Percentiles rank a stretch among this genome's conserved stretches.
Conservation (phyloP, 2,329 filamentous ascomycete species). For the Fusarium aywerte region DNA sequence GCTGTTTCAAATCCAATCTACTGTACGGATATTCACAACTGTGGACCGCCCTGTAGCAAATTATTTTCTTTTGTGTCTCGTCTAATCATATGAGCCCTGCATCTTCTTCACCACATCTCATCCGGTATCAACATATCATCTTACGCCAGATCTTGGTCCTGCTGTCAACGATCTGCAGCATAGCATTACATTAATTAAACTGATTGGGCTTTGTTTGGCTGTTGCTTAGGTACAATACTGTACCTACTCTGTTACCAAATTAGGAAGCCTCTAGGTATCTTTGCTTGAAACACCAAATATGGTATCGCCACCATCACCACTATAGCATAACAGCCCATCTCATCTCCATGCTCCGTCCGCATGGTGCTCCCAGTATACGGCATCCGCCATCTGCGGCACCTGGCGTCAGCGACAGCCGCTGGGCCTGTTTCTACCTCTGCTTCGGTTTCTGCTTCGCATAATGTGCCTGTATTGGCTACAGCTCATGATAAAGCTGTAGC, state of each 20-base stretch:
- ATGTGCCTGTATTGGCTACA: slow-evolving; percentile 13
- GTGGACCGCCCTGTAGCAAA: not conserved
- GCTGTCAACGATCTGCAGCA: not conserved
- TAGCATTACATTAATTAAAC: slow-evolving; percentile 8
- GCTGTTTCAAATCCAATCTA: not conserved
- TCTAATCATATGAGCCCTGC: slow-evolving; percentile 36
- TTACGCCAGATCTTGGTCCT: slow-evolving; percentile 19
- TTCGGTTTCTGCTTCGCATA: slow-evolving; percentile 14
- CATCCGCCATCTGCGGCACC: slow-evolving; percentile 45
- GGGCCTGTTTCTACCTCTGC: slow-evolving; percentile 20
- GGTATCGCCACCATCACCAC: slow-evolving; percentile 21
- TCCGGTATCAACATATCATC: slow-evolving; percentile 16
- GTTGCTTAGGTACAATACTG: too few relatives aligned
- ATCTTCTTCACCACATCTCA: slow-evolving; percentile 40
- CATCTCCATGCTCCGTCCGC: slow-evolving; percentile 43
- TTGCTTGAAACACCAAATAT: slow-evolving; percentile 13
- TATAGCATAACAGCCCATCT: slow-evolving; percentile 37
- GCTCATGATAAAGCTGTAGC: not conserved
- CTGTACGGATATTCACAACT: too few relatives aligned
- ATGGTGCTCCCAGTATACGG: slow-evolving; percentile 43
- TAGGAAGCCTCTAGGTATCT: slow-evolving; percentile 15
- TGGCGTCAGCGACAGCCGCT: slow-evolving; percentile 28
- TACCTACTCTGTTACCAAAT: not conserved
- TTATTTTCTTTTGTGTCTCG: slow-evolving; percentile 10
- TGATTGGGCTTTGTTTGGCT: not conserved